Conservation (phyloP, 2,329 filamentous ascomycete species). For the Lachnellula cervina region DNA sequence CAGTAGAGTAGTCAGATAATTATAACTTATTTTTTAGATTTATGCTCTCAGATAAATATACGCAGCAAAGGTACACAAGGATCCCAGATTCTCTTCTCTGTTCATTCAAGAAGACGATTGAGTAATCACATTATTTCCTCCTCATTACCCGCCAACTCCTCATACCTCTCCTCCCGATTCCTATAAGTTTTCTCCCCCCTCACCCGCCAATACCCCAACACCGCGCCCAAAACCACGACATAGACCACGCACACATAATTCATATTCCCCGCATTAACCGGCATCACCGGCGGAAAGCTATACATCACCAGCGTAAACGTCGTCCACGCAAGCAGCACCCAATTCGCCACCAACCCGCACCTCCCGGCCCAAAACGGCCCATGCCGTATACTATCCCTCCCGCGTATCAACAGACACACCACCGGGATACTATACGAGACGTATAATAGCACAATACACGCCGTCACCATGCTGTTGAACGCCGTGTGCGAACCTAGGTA, state of each 20-base stretch:
- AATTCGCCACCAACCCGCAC: slow-evolving; percentile 55
- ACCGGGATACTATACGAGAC: slow-evolving; percentile 43
- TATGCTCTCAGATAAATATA: no score
- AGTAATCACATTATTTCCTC: neutral
- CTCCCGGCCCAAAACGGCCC: slow-evolving; percentile 52
- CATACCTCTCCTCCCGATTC: slow-evolving; percentile 37
- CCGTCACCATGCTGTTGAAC: slow-evolving; percentile 43
- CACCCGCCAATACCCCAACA: slow-evolving; percentile 25
- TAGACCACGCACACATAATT: slow-evolving; percentile 32
- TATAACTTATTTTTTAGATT: no score
- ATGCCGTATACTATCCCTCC: slow-evolving; percentile 52
- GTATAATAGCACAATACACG: slow-evolving; percentile 43
- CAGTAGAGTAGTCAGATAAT: no score
- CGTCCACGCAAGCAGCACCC: slow-evolving; percentile 51
- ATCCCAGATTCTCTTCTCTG: no score
- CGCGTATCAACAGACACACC: slow-evolving; percentile 33
- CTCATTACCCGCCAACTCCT: neutral
- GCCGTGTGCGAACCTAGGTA: slow-evolving; percentile 41
- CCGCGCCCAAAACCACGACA: slow-evolving; percentile 20
- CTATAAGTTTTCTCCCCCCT: slow-evolving; percentile 30
- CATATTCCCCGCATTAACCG: slow-evolving; percentile 29
- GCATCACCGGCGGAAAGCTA: slow-evolving; percentile 32
- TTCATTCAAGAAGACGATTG: no score
- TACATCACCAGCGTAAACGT: slow-evolving; percentile 55
- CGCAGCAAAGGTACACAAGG: no score